A percentile compares a stretch with the other conserved stretches of the same genome.
Conservation (phyloP, 257 asterid genomes). For the Solanum infundibuliforme region DNA sequence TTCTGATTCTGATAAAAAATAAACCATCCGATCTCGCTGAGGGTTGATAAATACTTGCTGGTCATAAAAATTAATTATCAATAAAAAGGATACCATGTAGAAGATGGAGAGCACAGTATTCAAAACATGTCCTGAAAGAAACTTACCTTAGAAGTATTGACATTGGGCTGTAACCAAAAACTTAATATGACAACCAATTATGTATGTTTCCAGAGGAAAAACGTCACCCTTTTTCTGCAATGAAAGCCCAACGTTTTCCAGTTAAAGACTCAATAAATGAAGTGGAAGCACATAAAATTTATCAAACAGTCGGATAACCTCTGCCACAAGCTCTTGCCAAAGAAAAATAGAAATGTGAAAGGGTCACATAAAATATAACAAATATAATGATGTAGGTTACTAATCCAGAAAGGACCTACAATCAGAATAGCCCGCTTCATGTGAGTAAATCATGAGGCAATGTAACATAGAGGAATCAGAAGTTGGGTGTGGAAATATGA, state of each 20-base stretch:
- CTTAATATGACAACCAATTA: not conserved
- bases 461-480: not conserved
- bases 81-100: not conserved
- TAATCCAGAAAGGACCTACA: not conserved
- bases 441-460: not conserved
- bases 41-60: not conserved
- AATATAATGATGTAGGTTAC: not conserved
- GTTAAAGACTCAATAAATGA: not conserved
- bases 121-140: not conserved
- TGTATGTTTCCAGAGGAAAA: not conserved
- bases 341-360: not conserved
- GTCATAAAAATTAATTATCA: not conserved
- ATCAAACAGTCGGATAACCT: not conserved
- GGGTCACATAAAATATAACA: not conserved
- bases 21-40: not conserved
- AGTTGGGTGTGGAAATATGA: not conserved
- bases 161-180: not conserved
- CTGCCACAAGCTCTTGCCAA: not conserved
- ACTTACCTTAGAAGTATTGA: not conserved
- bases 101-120: not conserved
- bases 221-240: not conserved
- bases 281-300: not conserved
- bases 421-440: not conserved
- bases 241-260: not conserved
- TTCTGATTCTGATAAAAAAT: not conserved